Evolutionary conservation across 2,329 filamentous ascomycete genomes (phyloP), one percentile per base, ranked within the genome.

Genomic region (Xylaria sp.): DNA sequence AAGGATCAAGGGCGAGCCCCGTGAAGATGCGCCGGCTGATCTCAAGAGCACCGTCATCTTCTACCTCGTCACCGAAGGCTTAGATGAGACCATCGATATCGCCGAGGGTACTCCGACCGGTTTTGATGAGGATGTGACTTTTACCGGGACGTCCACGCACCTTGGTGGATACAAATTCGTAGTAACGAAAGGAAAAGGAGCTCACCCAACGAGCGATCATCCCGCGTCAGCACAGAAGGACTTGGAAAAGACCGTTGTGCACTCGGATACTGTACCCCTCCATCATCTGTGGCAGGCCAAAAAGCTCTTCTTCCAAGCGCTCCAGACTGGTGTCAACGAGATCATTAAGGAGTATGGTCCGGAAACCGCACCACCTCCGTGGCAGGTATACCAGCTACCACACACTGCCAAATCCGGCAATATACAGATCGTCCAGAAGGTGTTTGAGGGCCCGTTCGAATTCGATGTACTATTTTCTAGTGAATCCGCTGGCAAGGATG

Each of bases 401-500:
- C 91, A 97, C 78, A 80, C 82, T 36, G 90, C 92, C 2, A 89
- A 87, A 4, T 75, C 81, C 12, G 95, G 94, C 34, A 98, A 98
- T 76, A 82, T 93, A 14, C 95, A 99, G 71, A 82, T 97, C 48
- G 85, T 98, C 17, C 93, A 99, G 80, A 98, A 97, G 81, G 89
- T 94, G 1, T 98, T 97, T 74, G 88, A 94, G 74, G 95, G 96
- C 1, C 80, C 90, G 1, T 99, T 98, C 76, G 93, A 94, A 83
- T 98, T 98, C 74, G 96, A 98, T 78, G 85, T 98, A 61, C 85
- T 98, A 57, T 98, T 94, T 82, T 93, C 93, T 4, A 97, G 94
- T 68, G 89, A 83, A 14, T 94, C 93, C 19, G 87, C 90, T 3
- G 81, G 82, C 34, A 83, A 84, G 72, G 84, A 86, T 19, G 72